Percentiles rank a stretch among this genome's conserved stretches.
Conservation (phyloP, 2,329 filamentous ascomycete genomes). For the Cryphonectria naterciae region DNA sequence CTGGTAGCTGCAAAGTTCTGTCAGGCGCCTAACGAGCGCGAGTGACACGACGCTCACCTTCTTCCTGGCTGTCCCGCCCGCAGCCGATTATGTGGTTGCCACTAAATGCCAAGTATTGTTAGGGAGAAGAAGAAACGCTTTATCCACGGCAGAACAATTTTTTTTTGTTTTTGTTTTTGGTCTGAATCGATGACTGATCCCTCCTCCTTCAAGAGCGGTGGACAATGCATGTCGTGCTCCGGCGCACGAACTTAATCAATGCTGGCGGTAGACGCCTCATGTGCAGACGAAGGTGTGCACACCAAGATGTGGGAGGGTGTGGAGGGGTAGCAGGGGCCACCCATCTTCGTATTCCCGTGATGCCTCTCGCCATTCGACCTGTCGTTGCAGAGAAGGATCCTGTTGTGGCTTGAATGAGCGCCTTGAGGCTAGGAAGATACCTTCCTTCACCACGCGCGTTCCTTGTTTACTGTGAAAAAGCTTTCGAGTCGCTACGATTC, state of each 20-base stretch:
- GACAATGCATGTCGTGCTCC: slow-evolving; percentile 18
- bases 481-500: background rate
- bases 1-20: background rate
- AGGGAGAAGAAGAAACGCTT: background rate
- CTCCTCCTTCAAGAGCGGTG: background rate
- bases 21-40: background rate
- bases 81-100: background rate
- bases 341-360: slow-evolving; percentile 22
- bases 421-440: background rate
- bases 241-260: slow-evolving; percentile 10
- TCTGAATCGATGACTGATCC: slow-evolving; percentile 7
- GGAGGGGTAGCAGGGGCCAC: slow-evolving; percentile 16
- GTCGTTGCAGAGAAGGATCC: slow-evolving; percentile 4
- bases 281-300: slow-evolving; percentile 21
- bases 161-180: too few relatives aligned
- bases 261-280: slow-evolving; percentile 6
- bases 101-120: background rate
- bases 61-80: background rate
- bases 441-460: background rate
- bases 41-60: background rate
- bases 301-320: slow-evolving; percentile 18
- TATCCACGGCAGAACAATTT: slow-evolving; percentile 3
- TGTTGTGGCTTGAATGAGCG: background rate
- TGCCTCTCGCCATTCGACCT: slow-evolving; percentile 22
- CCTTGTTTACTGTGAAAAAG: background rate